A percentile compares a stretch with the other conserved stretches of the same genome.
These are phyloP conservation scores for Pyrenophora graminea DNA, from an alignment of 2,329 filamentous ascomycete genomes.

Conservation along the genomic window DNA sequence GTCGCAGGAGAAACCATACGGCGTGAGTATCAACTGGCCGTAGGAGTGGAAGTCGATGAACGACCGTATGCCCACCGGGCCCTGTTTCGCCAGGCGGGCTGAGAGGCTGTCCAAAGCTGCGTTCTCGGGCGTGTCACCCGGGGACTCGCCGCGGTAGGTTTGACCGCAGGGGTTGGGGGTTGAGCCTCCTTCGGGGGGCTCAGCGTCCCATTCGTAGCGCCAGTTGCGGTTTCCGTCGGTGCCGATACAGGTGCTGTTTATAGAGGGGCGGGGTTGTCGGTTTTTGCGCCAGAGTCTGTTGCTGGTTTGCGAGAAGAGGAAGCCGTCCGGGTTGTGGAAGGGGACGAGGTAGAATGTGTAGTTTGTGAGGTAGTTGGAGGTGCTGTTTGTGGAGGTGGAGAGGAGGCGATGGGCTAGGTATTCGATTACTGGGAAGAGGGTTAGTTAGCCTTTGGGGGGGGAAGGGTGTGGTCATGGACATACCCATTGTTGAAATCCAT, in stretches of 20 bases:
- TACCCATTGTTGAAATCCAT: slow-evolving; percentile 18
- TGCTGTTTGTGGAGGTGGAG: slow-evolving; percentile 21
- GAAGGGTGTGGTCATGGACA: slow-evolving; percentile 10
- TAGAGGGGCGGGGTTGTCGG: slow-evolving; percentile 35
- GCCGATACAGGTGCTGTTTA: slow-evolving; percentile 35
- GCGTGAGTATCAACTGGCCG: slow-evolving; percentile 62
- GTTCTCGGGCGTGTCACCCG: slow-evolving; percentile 40
- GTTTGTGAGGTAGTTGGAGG: slow-evolving; percentile 35
- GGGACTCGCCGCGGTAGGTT: slow-evolving; percentile 39
- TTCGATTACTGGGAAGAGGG: slow-evolving; percentile 27
- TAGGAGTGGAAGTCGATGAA: slow-evolving; percentile 69
- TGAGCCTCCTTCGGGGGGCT: slow-evolving; percentile 30
- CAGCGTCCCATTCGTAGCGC: slow-evolving; percentile 38
- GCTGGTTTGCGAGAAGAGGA: slow-evolving; percentile 41
- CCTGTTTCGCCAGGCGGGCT: slow-evolving; percentile 43
- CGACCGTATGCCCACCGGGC: slow-evolving; percentile 58
- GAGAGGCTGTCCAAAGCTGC: slow-evolving; percentile 52
- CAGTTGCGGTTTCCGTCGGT: slow-evolving; percentile 46
- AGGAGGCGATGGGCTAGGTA: slow-evolving; percentile 39
- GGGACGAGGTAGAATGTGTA: slow-evolving; percentile 43
- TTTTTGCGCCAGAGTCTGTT: slow-evolving; percentile 46
- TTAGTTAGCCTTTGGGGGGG: neutral
- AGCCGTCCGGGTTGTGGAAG: slow-evolving; percentile 42
- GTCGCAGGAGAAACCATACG: slow-evolving; percentile 56
- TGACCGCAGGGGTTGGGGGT: slow-evolving; percentile 39